Evolutionary conservation across 192 early-diverging fungal species (phyloP).

Genomic region (Rhizophagus sp.): DNA sequence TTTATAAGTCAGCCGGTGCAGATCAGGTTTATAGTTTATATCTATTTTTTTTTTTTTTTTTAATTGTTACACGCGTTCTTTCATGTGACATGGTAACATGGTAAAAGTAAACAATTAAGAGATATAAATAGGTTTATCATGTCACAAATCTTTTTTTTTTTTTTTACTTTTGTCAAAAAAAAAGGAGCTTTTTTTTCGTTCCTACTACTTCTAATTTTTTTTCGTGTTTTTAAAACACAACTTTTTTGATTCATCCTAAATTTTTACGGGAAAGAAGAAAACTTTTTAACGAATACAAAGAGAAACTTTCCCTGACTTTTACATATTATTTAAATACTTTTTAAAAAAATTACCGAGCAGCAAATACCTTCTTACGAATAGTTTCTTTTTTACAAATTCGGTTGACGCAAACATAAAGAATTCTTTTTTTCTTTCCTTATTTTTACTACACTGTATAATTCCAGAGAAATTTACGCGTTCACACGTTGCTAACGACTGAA

Average conservation of each 20-base stretch:
- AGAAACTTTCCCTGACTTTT: neutral
- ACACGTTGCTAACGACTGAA: neutral
- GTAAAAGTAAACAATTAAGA: neutral
- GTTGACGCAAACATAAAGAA: neutral
- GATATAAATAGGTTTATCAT: too few relatives aligned
- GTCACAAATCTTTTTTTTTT: neutral
- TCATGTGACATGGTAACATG: neutral
- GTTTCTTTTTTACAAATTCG: neutral
- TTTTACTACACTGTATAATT: neutral
- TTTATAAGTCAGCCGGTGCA: too few relatives aligned
- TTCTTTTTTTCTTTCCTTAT: neutral
- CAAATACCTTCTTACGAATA: neutral
- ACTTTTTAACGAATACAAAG: neutral
- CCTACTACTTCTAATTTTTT: neutral
- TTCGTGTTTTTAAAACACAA: neutral
- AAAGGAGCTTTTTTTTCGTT: neutral
- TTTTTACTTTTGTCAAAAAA: neutral
- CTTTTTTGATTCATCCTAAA: neutral
- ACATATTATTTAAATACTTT: neutral
- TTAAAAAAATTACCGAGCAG: too few relatives aligned
- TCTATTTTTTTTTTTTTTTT: neutral
- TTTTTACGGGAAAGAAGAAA: neutral
- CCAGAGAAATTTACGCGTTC: neutral
- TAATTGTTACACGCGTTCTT: neutral
- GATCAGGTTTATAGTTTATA: too few relatives aligned